These are phyloP conservation scores for Ensete glaucum DNA, from an alignment of 176 grass and related monocot species.

Conservation along the genomic window DNA sequence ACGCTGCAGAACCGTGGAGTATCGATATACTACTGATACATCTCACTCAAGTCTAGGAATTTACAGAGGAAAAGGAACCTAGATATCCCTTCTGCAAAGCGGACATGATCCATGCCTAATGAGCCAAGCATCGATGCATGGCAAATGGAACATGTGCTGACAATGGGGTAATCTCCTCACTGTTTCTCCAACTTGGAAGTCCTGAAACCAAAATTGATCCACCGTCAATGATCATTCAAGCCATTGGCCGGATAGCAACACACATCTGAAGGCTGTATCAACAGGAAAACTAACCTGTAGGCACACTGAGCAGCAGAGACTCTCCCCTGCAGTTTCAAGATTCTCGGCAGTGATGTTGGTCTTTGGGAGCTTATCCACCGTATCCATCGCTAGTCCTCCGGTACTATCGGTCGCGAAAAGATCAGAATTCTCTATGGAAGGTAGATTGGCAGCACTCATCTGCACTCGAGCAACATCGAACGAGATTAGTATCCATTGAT, in stretches of 20 bases:
- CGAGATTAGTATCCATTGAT: neutral
- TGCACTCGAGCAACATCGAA: slow-evolving; percentile 20
- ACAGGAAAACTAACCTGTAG: slow-evolving; percentile 43
- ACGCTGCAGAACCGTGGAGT: neutral
- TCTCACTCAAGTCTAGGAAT: neutral
- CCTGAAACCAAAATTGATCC: slow-evolving; percentile 25
- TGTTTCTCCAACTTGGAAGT: slow-evolving; percentile 48
- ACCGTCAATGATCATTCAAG: neutral
- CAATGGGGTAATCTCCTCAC: slow-evolving; percentile 50
- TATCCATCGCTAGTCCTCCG: slow-evolving; percentile 38
- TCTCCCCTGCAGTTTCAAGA: slow-evolving; percentile 48
- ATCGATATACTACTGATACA: neutral
- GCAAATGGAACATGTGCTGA: slow-evolving; percentile 52
- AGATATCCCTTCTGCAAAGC: slow-evolving; percentile 49
- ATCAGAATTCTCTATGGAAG: slow-evolving; percentile 64
- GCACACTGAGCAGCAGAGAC: slow-evolving; percentile 80
- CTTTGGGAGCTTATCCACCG: slow-evolving; percentile 44
- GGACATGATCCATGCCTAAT: slow-evolving; percentile 71
- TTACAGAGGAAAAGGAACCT: slow-evolving; percentile 1
- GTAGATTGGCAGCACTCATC: slow-evolving; percentile 73
- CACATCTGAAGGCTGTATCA: neutral
- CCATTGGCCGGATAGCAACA: neutral
- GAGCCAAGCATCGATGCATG: slow-evolving; percentile 89
- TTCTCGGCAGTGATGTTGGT: slow-evolving; percentile 29
- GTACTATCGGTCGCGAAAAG: slow-evolving; percentile 48